phyloP scores from a whole-genome alignment of 2,329 filamentous ascomycete genomes.

The Pseudogymnoascus sp. region DNA sequence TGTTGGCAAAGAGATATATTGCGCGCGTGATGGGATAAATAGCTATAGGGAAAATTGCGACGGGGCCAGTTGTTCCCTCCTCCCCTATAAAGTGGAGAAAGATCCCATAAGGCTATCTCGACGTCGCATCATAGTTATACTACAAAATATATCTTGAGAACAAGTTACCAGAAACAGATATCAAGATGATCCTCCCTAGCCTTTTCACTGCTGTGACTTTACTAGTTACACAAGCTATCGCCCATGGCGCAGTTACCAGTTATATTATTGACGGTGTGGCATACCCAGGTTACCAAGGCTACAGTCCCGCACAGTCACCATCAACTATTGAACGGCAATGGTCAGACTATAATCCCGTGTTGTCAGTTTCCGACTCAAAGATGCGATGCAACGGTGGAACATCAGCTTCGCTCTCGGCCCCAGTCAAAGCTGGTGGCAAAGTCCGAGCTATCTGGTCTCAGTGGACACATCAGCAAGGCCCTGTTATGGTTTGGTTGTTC shows the following conservation, averaged over 20 bases:
- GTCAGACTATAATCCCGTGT: conserved; percentile 50
- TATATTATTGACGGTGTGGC: conserved; percentile 39
- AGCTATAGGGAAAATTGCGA: not conserved
- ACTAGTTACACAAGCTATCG: conserved; percentile 25
- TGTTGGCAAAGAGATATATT: not conserved
- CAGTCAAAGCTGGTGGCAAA: conserved; percentile 39
- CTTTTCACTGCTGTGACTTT: conserved; percentile 29
- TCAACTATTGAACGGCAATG: conserved; percentile 51
- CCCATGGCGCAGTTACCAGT: conserved; percentile 37
- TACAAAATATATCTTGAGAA: not conserved
- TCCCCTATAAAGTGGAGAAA: not conserved
- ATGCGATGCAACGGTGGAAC: conserved; percentile 51
- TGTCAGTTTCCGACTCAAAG: conserved; percentile 39
- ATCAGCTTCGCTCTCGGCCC: conserved; percentile 38
- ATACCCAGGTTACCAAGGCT: conserved; percentile 42
- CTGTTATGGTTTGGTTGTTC: conserved; percentile 52
- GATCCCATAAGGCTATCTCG: not conserved
- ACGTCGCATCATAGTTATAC: not conserved
- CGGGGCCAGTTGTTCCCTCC: not conserved
- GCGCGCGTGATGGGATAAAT: not conserved
- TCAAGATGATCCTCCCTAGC: conserved; percentile 32
- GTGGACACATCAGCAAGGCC: conserved; percentile 52
- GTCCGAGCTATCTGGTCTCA: conserved; percentile 46
- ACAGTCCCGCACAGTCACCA: conserved; percentile 40
- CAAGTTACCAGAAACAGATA: not conserved